Percentiles rank a stretch among this genome's conserved stretches.
phyloP scores from a whole-genome alignment of 805 yeast species.

The Candida khao-thaluensis region DNA sequence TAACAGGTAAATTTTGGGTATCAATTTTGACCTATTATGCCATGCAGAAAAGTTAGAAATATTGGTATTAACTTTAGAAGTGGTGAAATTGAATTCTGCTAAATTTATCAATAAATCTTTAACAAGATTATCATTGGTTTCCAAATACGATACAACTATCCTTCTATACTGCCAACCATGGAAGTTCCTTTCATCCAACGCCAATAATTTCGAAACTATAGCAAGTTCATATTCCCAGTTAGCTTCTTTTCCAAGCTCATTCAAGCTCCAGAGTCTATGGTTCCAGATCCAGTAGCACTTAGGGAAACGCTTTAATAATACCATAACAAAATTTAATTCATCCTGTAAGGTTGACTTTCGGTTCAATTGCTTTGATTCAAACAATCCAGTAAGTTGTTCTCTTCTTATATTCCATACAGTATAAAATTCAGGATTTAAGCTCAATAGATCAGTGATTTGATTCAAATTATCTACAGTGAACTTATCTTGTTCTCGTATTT shows the following conservation, averaged over 20 bases:
- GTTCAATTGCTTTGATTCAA: slow-evolving; percentile 15
- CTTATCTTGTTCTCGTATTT: slow-evolving; percentile 17
- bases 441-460: slow-evolving; percentile 56
- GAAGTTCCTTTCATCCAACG: slow-evolving; percentile 77
- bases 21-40: slow-evolving; percentile 80
- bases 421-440: slow-evolving; percentile 80
- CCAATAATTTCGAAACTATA: slow-evolving; percentile 66
- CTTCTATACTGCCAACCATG: slow-evolving; percentile 97
- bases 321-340: slow-evolving; percentile 64
- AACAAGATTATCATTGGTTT: slow-evolving; percentile 11
- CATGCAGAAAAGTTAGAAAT: slow-evolving; percentile 95
- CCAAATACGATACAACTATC: slow-evolving; percentile 51
- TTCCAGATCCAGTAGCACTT: slow-evolving; percentile 98
- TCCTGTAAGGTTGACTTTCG: slow-evolving; percentile 31
- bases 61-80: slow-evolving; percentile 72
- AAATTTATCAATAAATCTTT: slow-evolving; percentile 29
- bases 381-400: slow-evolving; percentile 51
- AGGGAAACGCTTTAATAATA: slow-evolving; percentile 63
- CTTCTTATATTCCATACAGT: slow-evolving; percentile 89
- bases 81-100: slow-evolving; percentile 73
- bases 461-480: slow-evolving; percentile 41
- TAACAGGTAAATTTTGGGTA: slow-evolving; percentile 48
- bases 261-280: slow-evolving; percentile 81
- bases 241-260: slow-evolving; percentile 45
- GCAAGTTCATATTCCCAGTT: slow-evolving; percentile 72